Evolutionary conservation across 805 yeast species (phyloP).

Genomic region (Candida nonsorbophila): DNA sequence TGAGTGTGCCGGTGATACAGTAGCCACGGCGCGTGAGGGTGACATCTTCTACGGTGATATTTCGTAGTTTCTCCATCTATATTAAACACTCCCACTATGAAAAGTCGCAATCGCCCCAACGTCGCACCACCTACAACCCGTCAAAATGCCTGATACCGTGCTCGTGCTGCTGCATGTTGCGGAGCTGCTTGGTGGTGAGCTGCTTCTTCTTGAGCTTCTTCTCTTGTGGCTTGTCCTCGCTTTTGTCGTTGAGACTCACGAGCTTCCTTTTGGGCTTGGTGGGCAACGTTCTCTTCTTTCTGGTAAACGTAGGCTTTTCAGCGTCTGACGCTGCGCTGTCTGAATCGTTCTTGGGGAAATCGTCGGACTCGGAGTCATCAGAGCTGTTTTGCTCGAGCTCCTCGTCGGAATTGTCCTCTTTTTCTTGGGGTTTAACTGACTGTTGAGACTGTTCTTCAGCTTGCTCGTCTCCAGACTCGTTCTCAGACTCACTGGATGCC

Average conservation of each 20-base stretch:
- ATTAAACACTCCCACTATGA: too few species aligned
- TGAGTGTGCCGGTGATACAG: constrained; percentile 29
- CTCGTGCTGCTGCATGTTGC: constrained; percentile 46
- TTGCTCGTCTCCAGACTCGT: constrained; percentile 10
- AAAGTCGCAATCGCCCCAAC: neutral
- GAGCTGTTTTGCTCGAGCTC: too few species aligned
- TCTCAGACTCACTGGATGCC: constrained; percentile 7
- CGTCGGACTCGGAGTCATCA: too few species aligned
- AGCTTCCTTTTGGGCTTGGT: too few species aligned
- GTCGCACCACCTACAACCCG: constrained; percentile 35
- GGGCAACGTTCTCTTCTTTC: too few species aligned
- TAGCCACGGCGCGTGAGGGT: constrained; percentile 34
- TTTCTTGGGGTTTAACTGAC: too few species aligned
- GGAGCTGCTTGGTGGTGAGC: constrained; percentile 40
- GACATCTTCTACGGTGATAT: constrained; percentile 33
- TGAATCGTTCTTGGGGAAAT: too few species aligned
- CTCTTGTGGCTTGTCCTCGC: constrained; percentile 17
- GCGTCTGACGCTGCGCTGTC: too few species aligned
- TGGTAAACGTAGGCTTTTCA: too few species aligned
- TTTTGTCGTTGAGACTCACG: too few species aligned
- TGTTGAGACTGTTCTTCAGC: constrained; percentile 9
- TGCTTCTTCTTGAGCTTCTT: constrained; percentile 27
- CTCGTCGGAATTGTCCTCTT: too few species aligned
- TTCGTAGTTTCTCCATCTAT: constrained; percentile 22
- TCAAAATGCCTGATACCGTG: constrained; percentile 66